Base-by-base conservation (phyloP, 805 yeast genomes). In the Barnettozyma populi region DNA sequence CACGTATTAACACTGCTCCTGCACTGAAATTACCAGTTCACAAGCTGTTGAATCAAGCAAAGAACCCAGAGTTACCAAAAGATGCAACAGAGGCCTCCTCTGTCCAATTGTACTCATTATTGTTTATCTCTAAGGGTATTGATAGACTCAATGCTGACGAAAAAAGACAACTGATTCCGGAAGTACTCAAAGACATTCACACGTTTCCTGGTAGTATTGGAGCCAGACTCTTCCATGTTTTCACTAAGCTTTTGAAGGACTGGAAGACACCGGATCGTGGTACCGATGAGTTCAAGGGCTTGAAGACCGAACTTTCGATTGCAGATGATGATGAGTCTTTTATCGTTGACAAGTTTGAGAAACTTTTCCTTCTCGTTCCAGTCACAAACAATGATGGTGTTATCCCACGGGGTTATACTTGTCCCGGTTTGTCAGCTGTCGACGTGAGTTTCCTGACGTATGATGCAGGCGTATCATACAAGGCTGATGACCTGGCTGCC, bases 51-150 rank as follows among this genome's bases (percentile, higher is more conserved):
- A 66, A 69, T 1, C 96, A 89, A 61, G 86, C 80, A 5, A 74
- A 78, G 52, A 46, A 49, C 3, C 88, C 90, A 0, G 69, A 70
- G n/a, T 57, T 74, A 25, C 64, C 76, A 0, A 44, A 50, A 1
- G 70, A 63, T 18, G 58, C 66, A 6, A 34, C 51, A 7, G 82
- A 79, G 52, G 60, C 77, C 7, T 63, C 76, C 0, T 66, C 73
- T 14, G 87, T 84, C 2, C 72, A 79, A 48, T 62, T 82, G 8
- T 85, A 84, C 62, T 75, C 84, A 19, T 68, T 88, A 47, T 59
- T 86, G 36, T 83, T 87, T 52, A 70, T 84, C 0, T 76, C 90
- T 1, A 80, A 78, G 62, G 92, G 87, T 8, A 61, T 87, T 14
- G 83, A 80, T 36, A 66, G 92, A 45, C 54, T 84, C 44, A 37